Evolutionary conservation across 441 rosid genomes (phyloP).

Genomic region (Theobroma grandiflorum): DNA sequence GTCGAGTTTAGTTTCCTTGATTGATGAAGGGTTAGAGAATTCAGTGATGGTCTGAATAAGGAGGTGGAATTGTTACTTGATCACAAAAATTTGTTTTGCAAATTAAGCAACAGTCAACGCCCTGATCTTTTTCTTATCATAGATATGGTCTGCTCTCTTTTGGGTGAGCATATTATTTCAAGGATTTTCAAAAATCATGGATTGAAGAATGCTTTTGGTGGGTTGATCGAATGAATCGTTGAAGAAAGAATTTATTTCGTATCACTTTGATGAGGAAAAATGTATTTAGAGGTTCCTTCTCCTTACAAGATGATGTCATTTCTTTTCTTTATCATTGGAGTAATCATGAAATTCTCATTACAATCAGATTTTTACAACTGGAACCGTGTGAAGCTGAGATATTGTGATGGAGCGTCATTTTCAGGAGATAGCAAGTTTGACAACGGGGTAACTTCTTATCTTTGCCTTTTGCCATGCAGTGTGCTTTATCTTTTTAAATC

Average conservation of each 20-base stretch:
- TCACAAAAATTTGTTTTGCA: not conserved
- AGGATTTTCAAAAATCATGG: not conserved
- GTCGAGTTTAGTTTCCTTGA: not conserved
- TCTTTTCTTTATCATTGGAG: not conserved
- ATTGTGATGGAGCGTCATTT: conserved; percentile 82
- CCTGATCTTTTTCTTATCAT: not conserved
- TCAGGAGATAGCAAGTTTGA: conserved; percentile 60
- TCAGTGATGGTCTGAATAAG: not conserved
- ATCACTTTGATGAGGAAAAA: not conserved
- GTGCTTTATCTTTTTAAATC: not conserved
- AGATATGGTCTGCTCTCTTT: not conserved
- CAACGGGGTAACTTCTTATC: conserved; percentile 65
- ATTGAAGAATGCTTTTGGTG: not conserved
- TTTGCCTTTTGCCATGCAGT: not conserved
- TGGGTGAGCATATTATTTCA: not conserved
- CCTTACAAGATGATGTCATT: not conserved
- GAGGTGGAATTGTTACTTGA: not conserved
- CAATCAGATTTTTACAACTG: conserved; percentile 76
- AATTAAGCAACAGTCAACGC: not conserved
- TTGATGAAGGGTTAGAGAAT: not conserved
- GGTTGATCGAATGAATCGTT: not conserved
- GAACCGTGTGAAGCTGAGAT: conserved; percentile 78
- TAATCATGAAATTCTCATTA: conserved; percentile 6
- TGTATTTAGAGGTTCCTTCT: not conserved
- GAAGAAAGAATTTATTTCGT: not conserved